Percentiles rank a stretch among this genome's conserved stretches.
Evolutionary conservation across 768 basidiomycete species (phyloP).

Genomic region (Pleurotus tuber-regium): DNA sequence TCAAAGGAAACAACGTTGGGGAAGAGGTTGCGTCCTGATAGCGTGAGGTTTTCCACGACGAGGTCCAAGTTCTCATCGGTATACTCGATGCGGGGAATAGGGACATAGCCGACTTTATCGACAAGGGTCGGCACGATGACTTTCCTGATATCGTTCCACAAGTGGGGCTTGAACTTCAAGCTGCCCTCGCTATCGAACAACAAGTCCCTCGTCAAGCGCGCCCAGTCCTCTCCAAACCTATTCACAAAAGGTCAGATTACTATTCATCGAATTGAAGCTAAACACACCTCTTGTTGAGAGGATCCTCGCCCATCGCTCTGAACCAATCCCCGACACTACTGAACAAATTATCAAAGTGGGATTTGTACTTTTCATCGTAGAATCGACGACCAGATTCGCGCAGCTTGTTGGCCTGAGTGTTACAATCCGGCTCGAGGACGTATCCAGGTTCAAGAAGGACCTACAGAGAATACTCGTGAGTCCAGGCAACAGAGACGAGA

Average conservation of each 20-base stretch:
- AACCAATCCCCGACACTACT: constrained; percentile 72
- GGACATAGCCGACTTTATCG: constrained; percentile 73
- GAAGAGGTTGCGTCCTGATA: constrained; percentile 85
- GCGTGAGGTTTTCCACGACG: constrained; percentile 88
- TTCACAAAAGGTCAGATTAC: background rate
- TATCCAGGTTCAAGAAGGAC: constrained; percentile 81
- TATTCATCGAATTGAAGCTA: background rate
- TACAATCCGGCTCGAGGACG: constrained; percentile 73
- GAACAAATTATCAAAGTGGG: constrained; percentile 79
- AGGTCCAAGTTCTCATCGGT: constrained; percentile 82
- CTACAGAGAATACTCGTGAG: too few species aligned
- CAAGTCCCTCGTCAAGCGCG: constrained; percentile 74
- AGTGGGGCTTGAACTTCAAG: constrained; percentile 81
- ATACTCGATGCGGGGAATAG: constrained; percentile 93
- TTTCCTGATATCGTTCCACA: constrained; percentile 85
- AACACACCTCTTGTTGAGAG: constrained; percentile 30
- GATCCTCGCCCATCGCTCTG: constrained; percentile 79
- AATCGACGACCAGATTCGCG: constrained; percentile 70
- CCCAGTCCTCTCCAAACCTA: constrained; percentile 79
- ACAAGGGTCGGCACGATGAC: constrained; percentile 80
- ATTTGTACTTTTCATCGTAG: constrained; percentile 63
- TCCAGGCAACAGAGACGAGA: too few species aligned
- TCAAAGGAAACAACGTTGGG: constrained; percentile 74
- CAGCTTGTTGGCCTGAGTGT: constrained; percentile 58
- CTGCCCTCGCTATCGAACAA: constrained; percentile 78